Conservation (phyloP, 2,329 filamentous ascomycete genomes). For the Colletotrichum ledebouriae region DNA sequence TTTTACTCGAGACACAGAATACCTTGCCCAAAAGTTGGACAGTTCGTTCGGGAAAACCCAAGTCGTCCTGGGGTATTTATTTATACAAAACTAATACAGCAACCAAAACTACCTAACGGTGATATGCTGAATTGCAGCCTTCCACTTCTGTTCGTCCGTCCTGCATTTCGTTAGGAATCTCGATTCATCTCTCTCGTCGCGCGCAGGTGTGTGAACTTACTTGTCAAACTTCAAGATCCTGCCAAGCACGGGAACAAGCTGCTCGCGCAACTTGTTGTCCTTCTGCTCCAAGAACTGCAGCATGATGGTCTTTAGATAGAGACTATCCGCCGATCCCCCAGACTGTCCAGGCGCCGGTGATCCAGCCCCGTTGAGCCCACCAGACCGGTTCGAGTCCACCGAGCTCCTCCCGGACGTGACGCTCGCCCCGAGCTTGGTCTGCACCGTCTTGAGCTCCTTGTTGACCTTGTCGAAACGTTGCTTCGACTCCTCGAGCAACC, state of each 20-base stretch:
- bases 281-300: constrained; percentile 86
- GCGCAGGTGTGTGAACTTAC: constrained; percentile 60
- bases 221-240: constrained; percentile 83
- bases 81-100: constrained; percentile 29
- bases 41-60: background rate
- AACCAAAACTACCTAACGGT: constrained; percentile 49
- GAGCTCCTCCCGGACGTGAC: constrained; percentile 56
- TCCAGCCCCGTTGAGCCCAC: constrained; percentile 52
- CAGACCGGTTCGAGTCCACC: constrained; percentile 61
- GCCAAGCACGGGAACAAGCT: constrained; percentile 82
- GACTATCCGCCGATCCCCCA: constrained; percentile 58
- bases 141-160: constrained; percentile 87
- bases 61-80: constrained; percentile 26
- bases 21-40: too few species aligned
- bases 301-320: constrained; percentile 85
- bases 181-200: background rate
- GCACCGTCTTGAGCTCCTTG: constrained; percentile 71
- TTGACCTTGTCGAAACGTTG: constrained; percentile 83
- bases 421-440: constrained; percentile 58
- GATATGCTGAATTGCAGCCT: constrained; percentile 75
- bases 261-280: constrained; percentile 80
- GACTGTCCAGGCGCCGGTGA: constrained; percentile 28
- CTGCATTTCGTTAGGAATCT: constrained; percentile 48
- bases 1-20: too few species aligned
- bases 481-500: constrained; percentile 82